phyloP scores from a whole-genome alignment of 495 filamentous ascomycete genomes.

The Aspergillus sclerotiicarbonarius region DNA sequence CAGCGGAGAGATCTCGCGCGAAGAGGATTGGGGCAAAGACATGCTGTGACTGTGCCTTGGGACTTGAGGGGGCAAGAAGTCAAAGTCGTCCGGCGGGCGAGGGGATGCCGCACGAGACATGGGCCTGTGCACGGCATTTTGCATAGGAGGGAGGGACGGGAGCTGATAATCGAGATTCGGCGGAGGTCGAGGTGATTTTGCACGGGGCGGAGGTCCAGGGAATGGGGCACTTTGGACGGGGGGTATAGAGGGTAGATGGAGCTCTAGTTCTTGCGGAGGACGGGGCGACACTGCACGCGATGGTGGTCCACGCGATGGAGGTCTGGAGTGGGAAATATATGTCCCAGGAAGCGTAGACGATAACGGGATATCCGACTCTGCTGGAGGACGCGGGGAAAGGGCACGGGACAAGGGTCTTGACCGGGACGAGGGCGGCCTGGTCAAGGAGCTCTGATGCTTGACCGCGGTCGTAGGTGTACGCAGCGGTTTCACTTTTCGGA shows the following conservation, averaged over 20 bases:
- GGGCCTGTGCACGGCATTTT: constrained; percentile 1
- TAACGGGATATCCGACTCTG: constrained; percentile 7
- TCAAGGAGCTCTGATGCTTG: constrained; percentile 36
- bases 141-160: background rate
- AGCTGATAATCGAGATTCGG: background rate
- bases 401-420: constrained; percentile 32
- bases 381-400: constrained; percentile 23
- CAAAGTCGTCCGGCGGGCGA: constrained; percentile 24
- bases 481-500: constrained; percentile 35
- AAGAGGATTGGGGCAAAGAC: constrained; percentile 30
- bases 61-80: constrained; percentile 31
- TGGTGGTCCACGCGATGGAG: constrained; percentile 15
- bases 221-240: background rate
- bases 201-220: constrained; percentile 11
- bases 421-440: constrained; percentile 29
- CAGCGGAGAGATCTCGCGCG: constrained; percentile 37
- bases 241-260: constrained; percentile 3
- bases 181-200: constrained; percentile 7
- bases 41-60: constrained; percentile 23
- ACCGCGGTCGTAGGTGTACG: constrained; percentile 40
- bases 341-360: background rate
- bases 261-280: background rate
- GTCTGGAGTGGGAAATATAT: constrained; percentile 8
- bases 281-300: constrained; percentile 20
- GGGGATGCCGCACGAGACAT: constrained; percentile 25